Evolutionary conservation across 2,329 filamentous ascomycete genomes (phyloP), one percentile per base, ranked within the genome.

Genomic region (Penicillium paneum): DNA sequence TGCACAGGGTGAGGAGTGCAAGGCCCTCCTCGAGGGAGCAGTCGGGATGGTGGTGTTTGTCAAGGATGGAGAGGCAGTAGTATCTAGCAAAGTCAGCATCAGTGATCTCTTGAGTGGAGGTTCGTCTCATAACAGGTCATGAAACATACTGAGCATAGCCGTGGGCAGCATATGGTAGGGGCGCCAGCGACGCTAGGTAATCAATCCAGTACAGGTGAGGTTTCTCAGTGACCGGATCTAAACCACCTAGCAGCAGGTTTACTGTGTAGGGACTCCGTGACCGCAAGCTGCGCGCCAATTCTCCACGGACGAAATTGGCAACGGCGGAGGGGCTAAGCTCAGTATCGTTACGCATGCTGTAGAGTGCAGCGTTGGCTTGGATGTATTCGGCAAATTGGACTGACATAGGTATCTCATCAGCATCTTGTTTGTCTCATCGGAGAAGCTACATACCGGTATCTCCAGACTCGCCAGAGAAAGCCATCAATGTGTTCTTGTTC

Each of bases 321-420:
- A 97, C 87, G 36, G 91, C 94, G 34, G 88, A 87, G 10, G 94
- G 93, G 41, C 90, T 91, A 58, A 99, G 85, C 69, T 97, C 91
- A 71, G 89, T 89, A 76, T 91, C 89, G 75, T 97, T 97, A 71
- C 95, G 91, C 92, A 97, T 99, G 64, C 90, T 91, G 80, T 99
- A 99, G 71, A 99, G 88, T 78, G 96, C 91, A 61, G 94, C 87
- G 76, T 99, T 99, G 73, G 93, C 92, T 84, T 97, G 92, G 75
- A 99, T 95, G 79, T 93, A 99, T 79, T 99, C 94, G 74, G 95
- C 90, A 75, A 99, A 99, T 87, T 99, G 93, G 60, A 97, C 92
- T 96, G 55, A 15, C 56, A 26, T 24, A 29, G 40, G 44, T 31
- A 43, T 32, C 49, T 51, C 50, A 57, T 63, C 58, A 64, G 60